These are phyloP conservation scores for Teratosphaeria pseudoeucalypti DNA, from an alignment of 2,329 filamentous ascomycete genomes.

Conservation along the genomic window DNA sequence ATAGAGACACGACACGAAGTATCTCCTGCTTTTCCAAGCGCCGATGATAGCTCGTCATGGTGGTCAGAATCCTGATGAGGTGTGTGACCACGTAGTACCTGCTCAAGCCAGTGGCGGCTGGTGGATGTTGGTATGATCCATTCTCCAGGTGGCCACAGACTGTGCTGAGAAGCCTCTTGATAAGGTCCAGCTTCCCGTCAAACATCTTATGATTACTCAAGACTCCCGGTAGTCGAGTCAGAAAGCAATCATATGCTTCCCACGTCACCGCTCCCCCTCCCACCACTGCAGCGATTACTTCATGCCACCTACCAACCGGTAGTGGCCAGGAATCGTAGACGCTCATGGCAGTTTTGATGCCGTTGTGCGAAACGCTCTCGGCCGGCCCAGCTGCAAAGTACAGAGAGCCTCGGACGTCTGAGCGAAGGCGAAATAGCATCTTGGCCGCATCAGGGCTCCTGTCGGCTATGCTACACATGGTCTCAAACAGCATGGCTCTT, in stretches of 20 bases:
- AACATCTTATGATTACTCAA: slow-evolving; percentile 86
- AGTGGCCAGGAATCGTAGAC: slow-evolving; percentile 1
- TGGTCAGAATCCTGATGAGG: slow-evolving; percentile 75
- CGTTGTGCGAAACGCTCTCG: not conserved
- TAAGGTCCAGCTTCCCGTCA: slow-evolving; percentile 58
- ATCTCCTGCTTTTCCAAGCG: slow-evolving; percentile 76
- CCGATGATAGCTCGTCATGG: slow-evolving; percentile 81
- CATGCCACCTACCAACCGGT: slow-evolving; percentile 18
- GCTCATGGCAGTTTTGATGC: not conserved
- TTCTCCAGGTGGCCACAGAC: slow-evolving; percentile 75
- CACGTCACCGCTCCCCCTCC: slow-evolving; percentile 36
- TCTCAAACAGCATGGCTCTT: slow-evolving; percentile 2
- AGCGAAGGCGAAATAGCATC: slow-evolving; percentile 10
- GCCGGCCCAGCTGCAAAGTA: slow-evolving; percentile 2
- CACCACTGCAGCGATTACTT: slow-evolving; percentile 35
- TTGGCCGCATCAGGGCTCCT: slow-evolving; percentile 1
- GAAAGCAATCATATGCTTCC: slow-evolving; percentile 84
- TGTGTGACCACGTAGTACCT: slow-evolving; percentile 84
- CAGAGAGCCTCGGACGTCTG: slow-evolving; percentile 11
- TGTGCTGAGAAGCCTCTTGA: slow-evolving; percentile 63
- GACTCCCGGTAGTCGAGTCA: slow-evolving; percentile 78
- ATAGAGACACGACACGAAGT: slow-evolving; percentile 78
- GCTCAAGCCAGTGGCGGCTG: slow-evolving; percentile 64
- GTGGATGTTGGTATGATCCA: slow-evolving; percentile 71
- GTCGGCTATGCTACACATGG: slow-evolving; percentile 4